Base-by-base conservation (phyloP, 192 early-diverging fungal species). In the Rhizoclosmatium globosum region DNA sequence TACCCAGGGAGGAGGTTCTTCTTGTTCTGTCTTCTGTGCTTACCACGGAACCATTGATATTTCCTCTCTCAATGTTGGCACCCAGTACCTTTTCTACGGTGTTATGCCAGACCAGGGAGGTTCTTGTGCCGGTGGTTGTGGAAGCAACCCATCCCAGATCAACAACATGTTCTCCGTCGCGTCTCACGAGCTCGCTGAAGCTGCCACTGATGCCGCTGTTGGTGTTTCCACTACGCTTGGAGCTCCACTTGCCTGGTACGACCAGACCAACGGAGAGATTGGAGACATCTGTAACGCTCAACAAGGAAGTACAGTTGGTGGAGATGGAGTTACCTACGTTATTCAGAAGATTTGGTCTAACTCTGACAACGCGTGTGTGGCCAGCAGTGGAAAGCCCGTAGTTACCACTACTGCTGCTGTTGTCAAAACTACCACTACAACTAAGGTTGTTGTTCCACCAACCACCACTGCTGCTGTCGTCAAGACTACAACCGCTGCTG, bases 101-200 rank as follows among this genome's bases (percentile, higher is more conserved):
- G 76, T 84, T n/a, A 82, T 82, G 13, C 82, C 82, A 13, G 82
- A 84, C 77, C 81, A 83, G 53, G 76, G 80, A 15, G 82, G 82
- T 2, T 23, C 21, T 19, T 84, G 82, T 68, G 82, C 81, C 7
- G 71, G 76, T 11, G 82, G 80, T 9, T 82, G 81, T 44, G 81
- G 81, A n/a, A 45, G 41, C n/a, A 50, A 75, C n/a, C n/a, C n/a
- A n/a, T n/a, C n/a, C n/a, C n/a, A n/a, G n/a, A n/a, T n/a, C n/a
- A n/a, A n/a, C n/a, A n/a, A n/a, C n/a, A n/a, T n/a, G n/a, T n/a
- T n/a, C n/a, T n/a, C n/a, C n/a, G n/a, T n/a, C n/a, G n/a, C n/a
- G n/a, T n/a, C n/a, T n/a, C n/a, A n/a, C n/a, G n/a, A n/a, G n/a
- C n/a, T n/a, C n/a, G 38, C 75, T 43, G 68, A 79, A 3, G 72